A percentile compares a stretch with the other conserved stretches of the same genome.
Evolutionary conservation across 1,139 yeast genomes (phyloP).

Genomic region (Hyphopichia khmerensis): DNA sequence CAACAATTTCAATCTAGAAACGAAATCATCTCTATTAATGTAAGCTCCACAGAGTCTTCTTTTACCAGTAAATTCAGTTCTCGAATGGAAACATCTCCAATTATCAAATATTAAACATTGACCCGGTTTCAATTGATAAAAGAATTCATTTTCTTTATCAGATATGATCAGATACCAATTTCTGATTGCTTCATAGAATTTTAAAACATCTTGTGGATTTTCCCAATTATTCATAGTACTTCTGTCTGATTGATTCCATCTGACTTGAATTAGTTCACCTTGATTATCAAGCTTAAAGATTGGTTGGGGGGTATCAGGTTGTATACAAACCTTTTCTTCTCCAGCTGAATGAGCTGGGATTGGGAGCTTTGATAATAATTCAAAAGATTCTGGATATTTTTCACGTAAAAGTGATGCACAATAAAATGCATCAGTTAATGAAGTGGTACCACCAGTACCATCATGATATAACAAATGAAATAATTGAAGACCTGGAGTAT

Average conservation of each 20-base stretch:
- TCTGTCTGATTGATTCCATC: slow-evolving; percentile 78
- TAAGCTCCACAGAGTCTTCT: slow-evolving; percentile 80
- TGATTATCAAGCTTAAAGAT: slow-evolving; percentile 55
- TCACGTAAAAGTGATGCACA: slow-evolving; percentile 54
- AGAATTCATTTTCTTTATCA: slow-evolving; percentile 52
- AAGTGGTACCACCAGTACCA: slow-evolving; percentile 74
- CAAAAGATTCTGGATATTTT: slow-evolving; percentile 54
- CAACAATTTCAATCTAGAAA: slow-evolving; percentile 53
- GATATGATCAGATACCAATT: slow-evolving; percentile 58
- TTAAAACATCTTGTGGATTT: slow-evolving; percentile 52
- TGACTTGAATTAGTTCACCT: slow-evolving; percentile 60
- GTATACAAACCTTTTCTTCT: slow-evolving; percentile 65
- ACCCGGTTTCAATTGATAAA: slow-evolving; percentile 64
- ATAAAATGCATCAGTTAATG: slow-evolving; percentile 67
- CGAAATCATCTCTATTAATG: slow-evolving; percentile 67
- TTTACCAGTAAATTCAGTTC: slow-evolving; percentile 68
- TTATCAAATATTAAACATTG: slow-evolving; percentile 71
- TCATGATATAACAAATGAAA: slow-evolving; percentile 67
- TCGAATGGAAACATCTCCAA: slow-evolving; percentile 75
- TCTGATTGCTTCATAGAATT: slow-evolving; percentile 60
- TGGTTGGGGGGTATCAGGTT: slow-evolving; percentile 61
- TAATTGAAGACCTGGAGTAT: slow-evolving; percentile 72
- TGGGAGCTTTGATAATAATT: slow-evolving; percentile 49
- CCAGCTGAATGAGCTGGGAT: slow-evolving; percentile 82
- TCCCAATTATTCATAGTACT: slow-evolving; percentile 63